Base-by-base conservation (phyloP, 179 eudicot genomes). In the Heliamphora ciliata region DNA sequence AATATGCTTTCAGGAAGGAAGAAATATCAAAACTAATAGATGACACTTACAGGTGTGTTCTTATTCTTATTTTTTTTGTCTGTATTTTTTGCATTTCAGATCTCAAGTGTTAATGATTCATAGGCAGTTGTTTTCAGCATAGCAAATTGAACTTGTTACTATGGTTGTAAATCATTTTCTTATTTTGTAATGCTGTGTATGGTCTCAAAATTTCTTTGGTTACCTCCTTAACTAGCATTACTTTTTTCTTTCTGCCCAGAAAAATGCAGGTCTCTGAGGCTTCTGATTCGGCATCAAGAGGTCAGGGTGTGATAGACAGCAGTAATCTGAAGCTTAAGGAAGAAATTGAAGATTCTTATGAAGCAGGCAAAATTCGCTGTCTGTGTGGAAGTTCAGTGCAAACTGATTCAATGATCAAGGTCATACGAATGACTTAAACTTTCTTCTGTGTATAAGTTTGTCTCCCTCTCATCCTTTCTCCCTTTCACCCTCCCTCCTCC, bases 341-440 rank as follows among this genome's bases (percentile, higher is more conserved):
- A 81, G 98, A 97, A 87, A 80, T 84, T 82, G 97, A 92, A 60
- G 97, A 93, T 82, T 76, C 94, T 71, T 86, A 88, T 81, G 93
- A 86, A 74, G 73, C 72, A 69, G 97, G 91, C 52, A 97, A 91
- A 76, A 87, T 92, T 79, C 93, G 99, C 64, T 97, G 99, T 82
- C 90, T 85, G 2, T 97, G 99, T 89, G 98, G 95, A 83, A 94
- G 87, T 85, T 80, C 97, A 47, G 82, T 93, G 82, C 88, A 80
- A 67, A 89, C 94, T 67, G 98, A 94, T 58, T 90, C 99, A 58
- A 89, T 93, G 97, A 91, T 97, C 67, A 84, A 87, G 98, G 99
- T 94, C 40, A 6, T 8, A 77, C 14, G 2, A 52, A 52, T 51
- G 2, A 60, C 11, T 77, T 71, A 46, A 44, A 5, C 4, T 65